phyloP scores from a whole-genome alignment of 192 early-diverging fungal genomes.

The Pecoramyces ruminantium region DNA sequence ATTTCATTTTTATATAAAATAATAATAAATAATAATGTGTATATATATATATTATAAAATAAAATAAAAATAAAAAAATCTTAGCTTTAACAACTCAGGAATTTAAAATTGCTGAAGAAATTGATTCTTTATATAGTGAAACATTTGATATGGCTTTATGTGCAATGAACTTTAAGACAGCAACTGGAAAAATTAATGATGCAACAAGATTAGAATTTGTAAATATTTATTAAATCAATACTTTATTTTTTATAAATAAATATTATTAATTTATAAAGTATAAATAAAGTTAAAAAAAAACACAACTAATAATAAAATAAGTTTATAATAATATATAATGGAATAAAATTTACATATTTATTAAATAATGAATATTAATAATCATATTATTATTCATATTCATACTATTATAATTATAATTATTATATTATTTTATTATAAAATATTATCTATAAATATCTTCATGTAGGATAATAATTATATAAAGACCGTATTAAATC shows the following conservation, averaged over 20 bases:
- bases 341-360: too few species aligned
- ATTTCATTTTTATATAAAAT: too few species aligned
- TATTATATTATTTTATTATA: slow-evolving; percentile 5
- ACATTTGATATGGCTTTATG: slow-evolving; percentile 51
- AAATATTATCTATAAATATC: too few species aligned
- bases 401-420: neutral
- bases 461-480: slow-evolving; percentile 74
- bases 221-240: slow-evolving; percentile 1
- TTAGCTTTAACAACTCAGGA: slow-evolving; percentile 72
- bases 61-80: neutral
- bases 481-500: slow-evolving; percentile 72
- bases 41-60: too few species aligned
- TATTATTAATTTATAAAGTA: too few species aligned
- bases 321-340: too few species aligned
- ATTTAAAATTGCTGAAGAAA: slow-evolving; percentile 63
- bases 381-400: neutral
- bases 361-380: too few species aligned
- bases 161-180: slow-evolving; percentile 68
- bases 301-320: too few species aligned
- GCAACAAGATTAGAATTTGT: slow-evolving; percentile 63
- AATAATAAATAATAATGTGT: too few species aligned
- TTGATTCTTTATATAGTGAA: slow-evolving; percentile 81
- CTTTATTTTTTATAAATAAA: neutral
- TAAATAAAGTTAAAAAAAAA: too few species aligned
- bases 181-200: slow-evolving; percentile 63